Conservation (phyloP, 2,329 filamentous ascomycete genomes). For the Orbilia javanica region DNA sequence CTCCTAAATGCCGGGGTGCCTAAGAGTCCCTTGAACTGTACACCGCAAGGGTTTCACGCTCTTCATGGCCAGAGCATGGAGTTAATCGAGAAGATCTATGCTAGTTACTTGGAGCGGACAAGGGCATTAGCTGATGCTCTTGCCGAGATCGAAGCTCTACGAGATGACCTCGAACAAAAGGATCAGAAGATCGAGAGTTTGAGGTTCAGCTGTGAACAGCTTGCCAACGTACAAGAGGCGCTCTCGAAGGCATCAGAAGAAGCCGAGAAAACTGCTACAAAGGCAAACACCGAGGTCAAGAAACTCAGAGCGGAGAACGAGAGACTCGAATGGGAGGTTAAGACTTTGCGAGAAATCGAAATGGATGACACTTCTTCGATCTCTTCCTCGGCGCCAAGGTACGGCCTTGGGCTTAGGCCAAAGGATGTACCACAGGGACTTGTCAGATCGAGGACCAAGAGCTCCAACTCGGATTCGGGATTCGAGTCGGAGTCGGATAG, state of each 20-base stretch:
- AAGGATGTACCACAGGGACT: constrained; percentile 21
- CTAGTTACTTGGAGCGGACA: constrained; percentile 44
- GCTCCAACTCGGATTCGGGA: constrained; percentile 58
- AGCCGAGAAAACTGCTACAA: constrained; percentile 35
- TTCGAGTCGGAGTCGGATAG: constrained; percentile 53
- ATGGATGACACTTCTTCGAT: constrained; percentile 42
- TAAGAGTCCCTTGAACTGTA: constrained; percentile 49
- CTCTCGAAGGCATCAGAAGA: constrained; percentile 52
- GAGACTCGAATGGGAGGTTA: constrained; percentile 39
- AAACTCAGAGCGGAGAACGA: constrained; percentile 41
- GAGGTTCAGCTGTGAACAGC: constrained; percentile 48
- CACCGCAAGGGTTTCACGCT: constrained; percentile 47
- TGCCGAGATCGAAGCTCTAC: constrained; percentile 38
- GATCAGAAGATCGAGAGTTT: constrained; percentile 51
- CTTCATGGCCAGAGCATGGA: constrained; percentile 43
- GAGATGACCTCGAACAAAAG: constrained; percentile 51
- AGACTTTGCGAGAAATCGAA: constrained; percentile 37
- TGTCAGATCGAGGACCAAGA: constrained; percentile 39
- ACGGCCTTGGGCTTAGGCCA: constrained; percentile 23
- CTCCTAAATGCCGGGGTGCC: constrained; percentile 31
- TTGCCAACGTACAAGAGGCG: constrained; percentile 52
- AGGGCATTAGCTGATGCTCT: constrained; percentile 42
- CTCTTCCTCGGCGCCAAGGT: constrained; percentile 29
- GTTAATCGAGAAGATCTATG: constrained; percentile 38
- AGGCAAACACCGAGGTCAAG: constrained; percentile 50